Conservation (phyloP, 148 eudicot genomes). For the Chenopodium berlandieri region DNA sequence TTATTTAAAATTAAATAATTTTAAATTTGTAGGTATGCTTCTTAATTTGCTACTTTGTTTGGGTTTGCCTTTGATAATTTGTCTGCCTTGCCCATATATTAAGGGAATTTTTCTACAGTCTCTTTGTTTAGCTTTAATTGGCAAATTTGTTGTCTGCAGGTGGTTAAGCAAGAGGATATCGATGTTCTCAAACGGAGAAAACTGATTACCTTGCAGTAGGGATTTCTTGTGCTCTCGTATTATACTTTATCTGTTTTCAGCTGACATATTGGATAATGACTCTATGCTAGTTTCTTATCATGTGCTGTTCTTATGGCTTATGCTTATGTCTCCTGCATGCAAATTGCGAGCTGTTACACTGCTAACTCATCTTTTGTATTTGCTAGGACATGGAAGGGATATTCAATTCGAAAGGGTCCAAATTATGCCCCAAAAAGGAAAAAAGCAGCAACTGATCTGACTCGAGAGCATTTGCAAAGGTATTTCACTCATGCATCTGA, state of each 20-base stretch:
- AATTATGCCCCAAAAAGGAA: slow-evolving; percentile 84
- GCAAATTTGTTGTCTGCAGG: slow-evolving; percentile 38
- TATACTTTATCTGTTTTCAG: neutral
- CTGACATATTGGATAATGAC: slow-evolving; percentile 2
- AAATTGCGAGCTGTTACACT: neutral
- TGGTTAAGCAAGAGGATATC: slow-evolving; percentile 54
- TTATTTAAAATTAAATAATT: neutral
- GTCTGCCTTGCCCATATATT: neutral
- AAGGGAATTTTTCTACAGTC: neutral
- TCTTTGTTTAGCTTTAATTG: neutral
- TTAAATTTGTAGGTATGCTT: neutral
- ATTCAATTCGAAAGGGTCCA: slow-evolving; percentile 72
- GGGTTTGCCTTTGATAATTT: neutral
- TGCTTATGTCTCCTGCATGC: neutral
- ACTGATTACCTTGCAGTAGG: slow-evolving; percentile 75
- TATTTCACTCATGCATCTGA: slow-evolving; percentile 27
- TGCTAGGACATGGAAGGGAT: slow-evolving; percentile 86
- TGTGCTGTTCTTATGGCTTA: neutral
- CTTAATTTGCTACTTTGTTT: neutral
- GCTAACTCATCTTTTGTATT: neutral
- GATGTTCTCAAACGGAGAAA: slow-evolving; percentile 75
- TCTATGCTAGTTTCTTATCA: neutral
- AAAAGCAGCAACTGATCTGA: slow-evolving; percentile 85
- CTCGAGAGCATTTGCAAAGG: slow-evolving; percentile 86
- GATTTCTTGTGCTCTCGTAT: neutral